Base-by-base conservation (phyloP, 2,329 filamentous ascomycete species). In the Aspergillus pseudoglaucus region DNA sequence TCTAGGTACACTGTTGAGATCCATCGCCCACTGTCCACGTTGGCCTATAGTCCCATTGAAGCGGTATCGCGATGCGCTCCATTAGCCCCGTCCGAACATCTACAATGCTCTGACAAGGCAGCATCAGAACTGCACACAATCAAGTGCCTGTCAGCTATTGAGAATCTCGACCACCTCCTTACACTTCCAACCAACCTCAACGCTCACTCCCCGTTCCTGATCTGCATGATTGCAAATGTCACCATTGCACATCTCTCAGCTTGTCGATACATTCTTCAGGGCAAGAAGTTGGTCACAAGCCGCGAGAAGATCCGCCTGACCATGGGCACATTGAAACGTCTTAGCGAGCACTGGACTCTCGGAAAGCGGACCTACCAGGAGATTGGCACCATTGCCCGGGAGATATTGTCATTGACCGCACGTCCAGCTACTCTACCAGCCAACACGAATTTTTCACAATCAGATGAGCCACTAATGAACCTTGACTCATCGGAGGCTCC, bases 241-340 rank as follows among this genome's bases (percentile, higher is more conserved):
- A 65, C 65, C 0, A 60, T 72, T 55, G 84, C 89, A 2, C 85
- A 90, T 58, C 75, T 90, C 6, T 66, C 70, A 0, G 69, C 69
- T 2, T 73, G 69, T 51, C 63, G 60, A 9, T 70, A 64, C 49
- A 47, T 67, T 18, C 59, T 68, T 35, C 51, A 55, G 2, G 65
- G 59, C 0, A 51, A 62, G 25, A 55, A 60, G 33, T 54, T 70
- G 12, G 55, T 55, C 5, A 54, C 68, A 1, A 63, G 66, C 3
- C 58, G 70, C 4, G 62, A 71, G 37, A 68, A 71, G 46, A 67
- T 73, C 22, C 60, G 69, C 2, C 49, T 72, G 47, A 66, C 51
- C 9, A 71, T 73, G 42, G 70, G 68, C 0, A 68, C 61, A 27
- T 53, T 73, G 27, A 66, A 65, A 45, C 54, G 59, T 0, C 44